Evolutionary conservation across 306 rosid genomes (phyloP).

Genomic region (Vigna radiata): DNA sequence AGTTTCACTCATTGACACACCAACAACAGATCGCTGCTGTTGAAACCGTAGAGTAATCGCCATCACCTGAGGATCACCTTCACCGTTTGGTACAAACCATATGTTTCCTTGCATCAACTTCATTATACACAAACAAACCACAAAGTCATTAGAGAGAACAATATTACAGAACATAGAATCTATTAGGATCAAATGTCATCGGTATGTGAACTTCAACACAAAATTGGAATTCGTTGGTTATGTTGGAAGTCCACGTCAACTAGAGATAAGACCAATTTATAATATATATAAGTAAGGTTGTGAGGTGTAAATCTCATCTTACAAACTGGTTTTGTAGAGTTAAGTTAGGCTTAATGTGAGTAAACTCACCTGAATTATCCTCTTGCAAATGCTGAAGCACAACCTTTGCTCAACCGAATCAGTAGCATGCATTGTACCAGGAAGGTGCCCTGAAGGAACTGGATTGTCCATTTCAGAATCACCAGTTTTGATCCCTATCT

Average conservation of each 20-base stretch:
- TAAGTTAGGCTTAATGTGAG: too few species aligned
- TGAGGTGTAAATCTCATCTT: too few species aligned
- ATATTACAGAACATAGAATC: neutral
- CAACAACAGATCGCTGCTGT: conserved; percentile 55
- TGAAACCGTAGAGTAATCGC: conserved; percentile 76
- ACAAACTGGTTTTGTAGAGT: too few species aligned
- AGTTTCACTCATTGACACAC: conserved; percentile 61
- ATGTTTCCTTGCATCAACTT: conserved; percentile 94
- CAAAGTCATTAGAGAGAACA: conserved; percentile 13
- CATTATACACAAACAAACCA: conserved; percentile 12
- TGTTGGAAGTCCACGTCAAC: too few species aligned
- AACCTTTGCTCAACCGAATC: conserved; percentile 64
- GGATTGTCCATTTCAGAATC: conserved; percentile 54
- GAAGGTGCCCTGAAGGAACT: conserved; percentile 42
- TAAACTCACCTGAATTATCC: conserved; percentile 80
- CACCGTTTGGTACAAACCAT: conserved; percentile 64
- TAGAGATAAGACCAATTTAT: too few species aligned
- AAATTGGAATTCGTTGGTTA: too few species aligned
- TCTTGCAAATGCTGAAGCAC: conserved; percentile 85
- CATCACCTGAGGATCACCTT: conserved; percentile 74
- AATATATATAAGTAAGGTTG: too few species aligned
- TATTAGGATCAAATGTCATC: neutral
- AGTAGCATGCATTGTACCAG: conserved; percentile 44
- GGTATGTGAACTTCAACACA: too few species aligned
- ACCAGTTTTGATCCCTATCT: conserved; percentile 58